Evolutionary conservation across 805 yeast species (phyloP), one percentile per base, ranked within the genome.

Genomic region (Wickerhamiella dianesei): DNA sequence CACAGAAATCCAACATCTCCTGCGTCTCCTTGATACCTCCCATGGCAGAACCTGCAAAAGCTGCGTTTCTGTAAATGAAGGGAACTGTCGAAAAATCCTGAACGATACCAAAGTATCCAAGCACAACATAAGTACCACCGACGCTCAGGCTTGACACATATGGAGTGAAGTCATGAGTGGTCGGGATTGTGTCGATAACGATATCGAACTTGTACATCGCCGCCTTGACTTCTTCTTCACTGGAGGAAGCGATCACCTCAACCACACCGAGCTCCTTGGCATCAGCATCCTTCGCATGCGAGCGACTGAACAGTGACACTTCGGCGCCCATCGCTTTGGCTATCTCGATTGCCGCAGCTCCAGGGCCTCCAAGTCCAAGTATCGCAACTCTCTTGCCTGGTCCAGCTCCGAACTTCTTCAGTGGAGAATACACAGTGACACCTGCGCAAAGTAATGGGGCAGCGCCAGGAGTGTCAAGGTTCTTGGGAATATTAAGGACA

Each of bases 381-480:
- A 79, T 63, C 40, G 80, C 83, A 44, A 79, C 80, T 41, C 65
- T 70, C 50, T 67, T 67, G 44, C 76, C 76, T 43, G 71, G 69
- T 47, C 72, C 75, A 55, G 65, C 68, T 35, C 70, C 71, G 47
- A 68, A 67, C 59, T 66, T 63, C 42, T 58, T 66, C 54, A 82
- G 63, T 47, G 89, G 89, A 5, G 83, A 73, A 65, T 67, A 81
- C 13, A 76, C 79, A 12, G 89, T 82, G 59, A 79, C 66, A 47
- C 89, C 89, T 47, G 85, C 89, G 68, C 89, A 82, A 66, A 80
- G 64, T 65, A 82, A 65, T 45, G 88, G 87, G 3, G 86, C 87
- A 22, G 77, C 84, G 21, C 69, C 65, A 35, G 69, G 74, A 41
- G 75, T 67, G 35, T 72, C 67, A 39, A 78, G 56, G 14, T 55